These are phyloP conservation scores for Sclerotinia nivalis DNA, from an alignment of 2,329 filamentous ascomycete species.

Conservation along the genomic window DNA sequence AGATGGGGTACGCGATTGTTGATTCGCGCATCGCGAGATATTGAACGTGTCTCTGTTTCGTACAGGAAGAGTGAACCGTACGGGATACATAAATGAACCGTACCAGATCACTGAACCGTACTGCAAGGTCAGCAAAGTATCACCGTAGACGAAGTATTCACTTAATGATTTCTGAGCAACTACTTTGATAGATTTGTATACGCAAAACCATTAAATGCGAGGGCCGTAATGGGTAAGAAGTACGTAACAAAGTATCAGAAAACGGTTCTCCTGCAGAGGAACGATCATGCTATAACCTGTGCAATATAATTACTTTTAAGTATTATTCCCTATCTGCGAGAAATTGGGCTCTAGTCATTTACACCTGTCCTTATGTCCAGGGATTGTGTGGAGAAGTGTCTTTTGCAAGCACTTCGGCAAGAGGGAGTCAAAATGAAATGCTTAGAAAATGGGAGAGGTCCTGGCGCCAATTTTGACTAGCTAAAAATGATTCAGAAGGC, in stretches of 20 bases:
- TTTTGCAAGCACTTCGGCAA: background rate
- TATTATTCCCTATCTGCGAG: too few species aligned
- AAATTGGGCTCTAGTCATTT: background rate
- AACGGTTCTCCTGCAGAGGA: background rate
- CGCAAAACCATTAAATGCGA: background rate
- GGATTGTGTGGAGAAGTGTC: background rate
- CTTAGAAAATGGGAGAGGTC: background rate
- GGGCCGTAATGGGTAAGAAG: background rate
- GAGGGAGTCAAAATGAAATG: background rate
- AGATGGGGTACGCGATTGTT: background rate
- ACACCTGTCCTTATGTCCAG: background rate
- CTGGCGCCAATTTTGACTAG: background rate
- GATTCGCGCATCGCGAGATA: background rate
- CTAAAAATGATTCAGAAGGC: background rate
- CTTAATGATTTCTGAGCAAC: background rate
- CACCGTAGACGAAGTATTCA: background rate
- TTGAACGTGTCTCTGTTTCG: too few species aligned
- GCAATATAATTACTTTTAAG: background rate
- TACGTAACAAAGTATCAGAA: background rate
- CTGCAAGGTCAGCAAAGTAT: background rate
- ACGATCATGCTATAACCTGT: background rate
- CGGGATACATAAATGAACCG: too few species aligned
- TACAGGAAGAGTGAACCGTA: background rate
- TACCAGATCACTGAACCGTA: background rate
- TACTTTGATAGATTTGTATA: background rate